Percentiles rank a stretch among this genome's conserved stretches.
These are phyloP conservation scores for Samsoniella hepiali DNA, from an alignment of 2,329 filamentous ascomycete genomes.

Conservation along the genomic window DNA sequence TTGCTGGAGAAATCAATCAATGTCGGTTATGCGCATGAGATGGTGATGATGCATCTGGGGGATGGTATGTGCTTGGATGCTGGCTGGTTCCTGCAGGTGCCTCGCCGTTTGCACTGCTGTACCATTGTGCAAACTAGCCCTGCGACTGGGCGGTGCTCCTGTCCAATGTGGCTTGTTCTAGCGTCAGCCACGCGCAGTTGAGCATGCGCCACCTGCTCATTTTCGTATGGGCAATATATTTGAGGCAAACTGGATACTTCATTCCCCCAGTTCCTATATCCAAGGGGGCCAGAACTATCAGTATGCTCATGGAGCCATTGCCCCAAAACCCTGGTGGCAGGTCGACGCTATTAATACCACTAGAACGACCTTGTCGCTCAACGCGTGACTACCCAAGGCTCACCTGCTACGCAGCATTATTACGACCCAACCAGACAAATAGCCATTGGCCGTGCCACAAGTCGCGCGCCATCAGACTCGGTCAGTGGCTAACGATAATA, in stretches of 20 bases:
- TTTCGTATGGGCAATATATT: constrained; percentile 2
- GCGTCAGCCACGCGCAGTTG: background rate
- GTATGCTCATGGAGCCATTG: background rate
- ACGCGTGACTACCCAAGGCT: background rate
- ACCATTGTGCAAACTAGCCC: background rate
- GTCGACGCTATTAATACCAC: background rate
- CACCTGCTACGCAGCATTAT: background rate
- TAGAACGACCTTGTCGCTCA: background rate
- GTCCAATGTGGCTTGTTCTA: background rate
- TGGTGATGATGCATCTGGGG: background rate
- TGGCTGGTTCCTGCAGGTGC: background rate
- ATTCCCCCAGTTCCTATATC: no score
- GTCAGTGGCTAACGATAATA: background rate
- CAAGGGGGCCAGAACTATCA: no score
- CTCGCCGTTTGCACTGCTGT: background rate
- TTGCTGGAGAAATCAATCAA: background rate
- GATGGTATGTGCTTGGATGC: background rate
- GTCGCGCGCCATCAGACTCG: background rate
- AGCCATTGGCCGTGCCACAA: background rate
- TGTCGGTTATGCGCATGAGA: background rate
- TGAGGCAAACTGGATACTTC: background rate
- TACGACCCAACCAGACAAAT: background rate
- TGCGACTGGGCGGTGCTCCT: background rate
- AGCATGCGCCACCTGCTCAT: background rate
- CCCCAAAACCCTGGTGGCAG: background rate